Percentiles rank a stretch among this genome's conserved stretches.
phyloP scores from a whole-genome alignment of 1,139 yeast genomes.

The Candida tetrigidarum region DNA sequence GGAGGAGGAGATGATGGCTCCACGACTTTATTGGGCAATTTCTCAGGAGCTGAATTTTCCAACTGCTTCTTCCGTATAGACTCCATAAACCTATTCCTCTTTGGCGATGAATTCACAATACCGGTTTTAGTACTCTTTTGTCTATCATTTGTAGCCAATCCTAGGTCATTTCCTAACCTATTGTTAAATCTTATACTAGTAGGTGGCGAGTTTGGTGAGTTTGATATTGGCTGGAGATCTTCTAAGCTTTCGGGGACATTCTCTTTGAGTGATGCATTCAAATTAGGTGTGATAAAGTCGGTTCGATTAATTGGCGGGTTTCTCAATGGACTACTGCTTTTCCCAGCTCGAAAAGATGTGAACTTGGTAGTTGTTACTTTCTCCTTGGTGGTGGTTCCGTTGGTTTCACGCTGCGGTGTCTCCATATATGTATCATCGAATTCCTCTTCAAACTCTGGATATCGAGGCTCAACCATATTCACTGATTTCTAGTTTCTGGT shows the following conservation, averaged over 20 bases:
- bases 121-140: not conserved
- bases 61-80: not conserved
- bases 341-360: constrained; percentile 6
- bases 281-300: constrained; percentile 1
- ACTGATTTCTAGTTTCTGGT: not conserved
- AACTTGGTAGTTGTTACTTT: constrained; percentile 2
- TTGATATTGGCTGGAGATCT: constrained; percentile 2
- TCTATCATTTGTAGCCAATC: not conserved
- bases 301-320: constrained; percentile 6
- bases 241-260: constrained; percentile 11
- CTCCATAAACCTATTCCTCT: not conserved
- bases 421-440: constrained; percentile 31
- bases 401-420: constrained; percentile 21
- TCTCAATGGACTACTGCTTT: constrained; percentile 5
- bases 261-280: constrained; percentile 16
- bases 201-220: constrained; percentile 13
- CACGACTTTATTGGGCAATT: not conserved
- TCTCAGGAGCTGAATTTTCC: not conserved
- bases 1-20: not conserved
- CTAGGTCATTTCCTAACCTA: constrained; percentile 1
- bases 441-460: constrained; percentile 26
- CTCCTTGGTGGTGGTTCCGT: not conserved
- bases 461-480: constrained; percentile 2
- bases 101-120: not conserved
- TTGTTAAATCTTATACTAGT: constrained; percentile 12